Evolutionary conservation across 805 yeast species (phyloP).

Genomic region (Candida rishiriensis): DNA sequence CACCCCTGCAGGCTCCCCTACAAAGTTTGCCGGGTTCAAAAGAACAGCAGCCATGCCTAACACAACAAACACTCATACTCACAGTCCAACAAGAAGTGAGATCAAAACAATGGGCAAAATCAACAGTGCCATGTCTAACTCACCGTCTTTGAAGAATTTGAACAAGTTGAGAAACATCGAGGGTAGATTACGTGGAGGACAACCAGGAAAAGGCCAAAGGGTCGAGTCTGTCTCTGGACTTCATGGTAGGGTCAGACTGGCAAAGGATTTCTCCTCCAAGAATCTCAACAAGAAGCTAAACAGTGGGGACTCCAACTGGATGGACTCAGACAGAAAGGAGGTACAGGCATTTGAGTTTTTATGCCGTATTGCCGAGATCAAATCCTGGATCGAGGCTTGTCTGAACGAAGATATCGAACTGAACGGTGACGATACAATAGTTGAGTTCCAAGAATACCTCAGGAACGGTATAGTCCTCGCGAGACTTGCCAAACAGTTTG

Average conservation of each 20-base stretch:
- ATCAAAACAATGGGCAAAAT: slow-evolving; percentile 29
- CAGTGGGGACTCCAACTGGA: slow-evolving; percentile 10
- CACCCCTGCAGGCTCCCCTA: slow-evolving; percentile 19
- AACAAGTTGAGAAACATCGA: slow-evolving; percentile 29
- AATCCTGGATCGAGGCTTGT: slow-evolving; percentile 42
- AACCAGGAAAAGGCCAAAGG: slow-evolving; percentile 2
- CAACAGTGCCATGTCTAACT: slow-evolving; percentile 30
- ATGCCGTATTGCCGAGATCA: slow-evolving; percentile 49
- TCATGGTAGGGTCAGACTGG: slow-evolving; percentile 10
- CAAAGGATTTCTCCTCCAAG: slow-evolving; percentile 11
- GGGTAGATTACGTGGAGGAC: slow-evolving; percentile 16
- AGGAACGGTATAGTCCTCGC: slow-evolving; percentile 87
- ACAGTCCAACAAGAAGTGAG: slow-evolving; percentile 24
- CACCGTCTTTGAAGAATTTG: slow-evolving; percentile 33
- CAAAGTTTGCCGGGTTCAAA: slow-evolving; percentile 14
- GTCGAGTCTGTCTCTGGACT: slow-evolving; percentile 17
- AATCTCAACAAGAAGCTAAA: slow-evolving; percentile 1
- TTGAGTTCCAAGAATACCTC: slow-evolving; percentile 54
- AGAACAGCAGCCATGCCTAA: slow-evolving; percentile 5
- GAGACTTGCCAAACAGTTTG: slow-evolving; percentile 64
- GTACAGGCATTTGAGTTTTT: slow-evolving; percentile 40
- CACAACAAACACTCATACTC: slow-evolving; percentile 2
- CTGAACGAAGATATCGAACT: slow-evolving; percentile 23
- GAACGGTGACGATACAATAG: slow-evolving; percentile 34
- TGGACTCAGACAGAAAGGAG: slow-evolving; percentile 27